Conservation (phyloP, 2,329 filamentous ascomycete genomes). For the Epichloe sp. region DNA sequence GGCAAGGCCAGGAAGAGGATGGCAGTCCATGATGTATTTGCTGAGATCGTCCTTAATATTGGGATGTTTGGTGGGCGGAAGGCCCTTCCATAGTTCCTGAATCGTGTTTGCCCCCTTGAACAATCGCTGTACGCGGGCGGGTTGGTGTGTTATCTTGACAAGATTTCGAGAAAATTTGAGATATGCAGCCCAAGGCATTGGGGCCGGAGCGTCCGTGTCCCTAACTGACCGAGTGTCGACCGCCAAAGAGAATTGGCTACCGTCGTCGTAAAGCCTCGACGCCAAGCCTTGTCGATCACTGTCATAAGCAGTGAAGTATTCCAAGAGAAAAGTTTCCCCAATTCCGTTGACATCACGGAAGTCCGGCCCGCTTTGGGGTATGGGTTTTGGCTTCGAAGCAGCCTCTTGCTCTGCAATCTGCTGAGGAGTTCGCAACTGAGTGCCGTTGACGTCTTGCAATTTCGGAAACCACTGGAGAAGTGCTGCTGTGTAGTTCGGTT, state of each 20-base stretch:
- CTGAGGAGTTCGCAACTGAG: slow-evolving; percentile 59
- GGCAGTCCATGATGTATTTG: slow-evolving; percentile 76
- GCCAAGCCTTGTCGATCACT: slow-evolving; percentile 51
- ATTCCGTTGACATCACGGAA: slow-evolving; percentile 65
- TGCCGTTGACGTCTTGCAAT: slow-evolving; percentile 62
- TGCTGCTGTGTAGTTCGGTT: slow-evolving; percentile 50
- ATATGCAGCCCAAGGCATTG: slow-evolving; percentile 58
- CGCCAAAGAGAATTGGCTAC: slow-evolving; percentile 62
- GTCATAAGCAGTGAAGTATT: slow-evolving; percentile 66
- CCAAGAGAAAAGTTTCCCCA: slow-evolving; percentile 60
- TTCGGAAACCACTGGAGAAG: slow-evolving; percentile 74
- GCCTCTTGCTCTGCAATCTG: slow-evolving; percentile 46
- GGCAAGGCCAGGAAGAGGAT: slow-evolving; percentile 55
- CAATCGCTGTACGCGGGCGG: slow-evolving; percentile 50
- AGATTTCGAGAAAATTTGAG: slow-evolving; percentile 70
- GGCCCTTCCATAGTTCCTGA: slow-evolving; percentile 50
- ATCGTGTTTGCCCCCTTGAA: slow-evolving; percentile 54
- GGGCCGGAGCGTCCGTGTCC: slow-evolving; percentile 29
- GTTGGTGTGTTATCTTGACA: slow-evolving; percentile 48
- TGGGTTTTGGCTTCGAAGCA: slow-evolving; percentile 37
- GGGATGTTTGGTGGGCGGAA: slow-evolving; percentile 65
- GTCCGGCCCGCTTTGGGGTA: slow-evolving; percentile 51
- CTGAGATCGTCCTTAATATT: slow-evolving; percentile 50
- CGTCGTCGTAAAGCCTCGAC: slow-evolving; percentile 58
- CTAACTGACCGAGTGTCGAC: slow-evolving; percentile 49